Percentiles rank a stretch among this genome's conserved stretches.
These are phyloP conservation scores for Penicillium brasilianum DNA, from an alignment of 2,329 filamentous ascomycete species.

Conservation along the genomic window DNA sequence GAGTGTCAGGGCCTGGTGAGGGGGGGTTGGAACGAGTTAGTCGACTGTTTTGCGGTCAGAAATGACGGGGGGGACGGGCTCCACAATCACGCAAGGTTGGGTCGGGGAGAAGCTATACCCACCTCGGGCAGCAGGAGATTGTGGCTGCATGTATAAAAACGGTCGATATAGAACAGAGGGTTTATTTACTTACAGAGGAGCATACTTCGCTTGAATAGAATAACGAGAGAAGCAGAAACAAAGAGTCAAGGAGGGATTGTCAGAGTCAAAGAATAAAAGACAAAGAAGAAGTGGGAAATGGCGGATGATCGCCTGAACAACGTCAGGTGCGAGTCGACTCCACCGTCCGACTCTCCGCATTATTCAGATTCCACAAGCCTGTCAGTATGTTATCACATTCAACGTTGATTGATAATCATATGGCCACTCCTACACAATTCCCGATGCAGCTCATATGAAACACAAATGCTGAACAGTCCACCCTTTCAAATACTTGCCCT, in stretches of 20 bases:
- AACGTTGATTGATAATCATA: too few relatives aligned
- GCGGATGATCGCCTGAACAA: conserved; percentile 15
- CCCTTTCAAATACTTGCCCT: neutral
- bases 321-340: conserved; percentile 17
- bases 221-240: conserved; percentile 3
- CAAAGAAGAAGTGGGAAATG: neutral
- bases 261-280: neutral
- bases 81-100: neutral
- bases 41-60: neutral
- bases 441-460: neutral
- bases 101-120: conserved; percentile 2
- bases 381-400: too few relatives aligned
- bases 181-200: neutral
- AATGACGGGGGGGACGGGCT: conserved; percentile 7
- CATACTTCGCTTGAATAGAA: neutral
- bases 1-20: conserved; percentile 5
- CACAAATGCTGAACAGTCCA: neutral
- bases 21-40: conserved; percentile 4
- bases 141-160: conserved; percentile 2
- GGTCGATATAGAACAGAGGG: neutral
- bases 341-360: neutral
- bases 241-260: neutral
- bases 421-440: neutral
- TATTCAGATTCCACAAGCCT: neutral
- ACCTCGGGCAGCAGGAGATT: conserved; percentile 2